Evolutionary conservation across 2,329 filamentous ascomycete genomes (phyloP).

Genomic region (Ambrosiella beaveri): DNA sequence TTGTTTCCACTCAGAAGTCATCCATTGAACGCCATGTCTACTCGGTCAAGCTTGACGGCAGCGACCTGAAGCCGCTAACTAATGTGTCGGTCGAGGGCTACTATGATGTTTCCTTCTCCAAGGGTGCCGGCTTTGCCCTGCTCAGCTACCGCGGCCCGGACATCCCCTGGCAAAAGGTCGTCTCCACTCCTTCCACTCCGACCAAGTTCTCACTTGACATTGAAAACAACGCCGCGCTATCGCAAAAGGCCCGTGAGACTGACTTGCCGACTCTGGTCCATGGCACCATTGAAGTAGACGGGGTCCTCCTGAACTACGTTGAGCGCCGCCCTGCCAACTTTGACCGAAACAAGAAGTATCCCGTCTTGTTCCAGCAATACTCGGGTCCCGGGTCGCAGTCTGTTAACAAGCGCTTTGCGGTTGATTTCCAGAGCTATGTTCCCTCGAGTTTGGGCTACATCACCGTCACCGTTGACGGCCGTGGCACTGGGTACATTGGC

Average conservation of each 20-base stretch:
- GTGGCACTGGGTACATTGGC: constrained; percentile 81
- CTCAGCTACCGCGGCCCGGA: constrained; percentile 68
- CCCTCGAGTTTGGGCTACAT: constrained; percentile 77
- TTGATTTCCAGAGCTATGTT: constrained; percentile 84
- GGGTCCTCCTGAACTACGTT: constrained; percentile 51
- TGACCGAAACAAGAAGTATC: constrained; percentile 66
- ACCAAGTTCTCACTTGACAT: constrained; percentile 50
- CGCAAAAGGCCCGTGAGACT: constrained; percentile 51
- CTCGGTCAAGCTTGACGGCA: constrained; percentile 69
- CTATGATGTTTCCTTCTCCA: constrained; percentile 71
- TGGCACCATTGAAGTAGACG: constrained; percentile 69
- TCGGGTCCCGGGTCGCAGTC: constrained; percentile 85
- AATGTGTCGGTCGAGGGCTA: constrained; percentile 58
- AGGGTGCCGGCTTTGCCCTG: constrained; percentile 64
- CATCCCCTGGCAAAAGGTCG: constrained; percentile 79
- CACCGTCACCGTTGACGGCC: constrained; percentile 84
- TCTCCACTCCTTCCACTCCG: constrained; percentile 59
- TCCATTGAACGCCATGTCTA: constrained; percentile 86
- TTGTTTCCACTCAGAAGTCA: constrained; percentile 68
- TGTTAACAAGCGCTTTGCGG: constrained; percentile 60
- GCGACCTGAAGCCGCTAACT: constrained; percentile 54
- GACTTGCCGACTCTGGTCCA: constrained; percentile 73
- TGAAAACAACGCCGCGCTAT: constrained; percentile 60
- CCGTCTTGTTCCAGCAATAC: constrained; percentile 89
- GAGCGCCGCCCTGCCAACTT: constrained; percentile 87